phyloP scores from a whole-genome alignment of 2,329 filamentous ascomycete species.

The Ophiostoma triangulosporum region DNA sequence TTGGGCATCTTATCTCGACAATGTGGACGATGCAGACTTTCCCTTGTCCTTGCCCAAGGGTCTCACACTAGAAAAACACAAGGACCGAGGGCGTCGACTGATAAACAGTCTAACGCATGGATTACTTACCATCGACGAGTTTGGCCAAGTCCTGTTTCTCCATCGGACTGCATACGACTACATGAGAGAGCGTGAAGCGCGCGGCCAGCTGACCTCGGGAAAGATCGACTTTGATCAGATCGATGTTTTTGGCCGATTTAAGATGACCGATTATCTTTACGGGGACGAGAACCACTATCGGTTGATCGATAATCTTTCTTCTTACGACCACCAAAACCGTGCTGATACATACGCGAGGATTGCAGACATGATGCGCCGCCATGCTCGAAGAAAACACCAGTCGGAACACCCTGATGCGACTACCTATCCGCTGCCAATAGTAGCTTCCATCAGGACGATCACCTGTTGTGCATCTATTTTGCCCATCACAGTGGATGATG shows the following conservation, averaged over 20 bases:
- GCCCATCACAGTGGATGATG: neutral
- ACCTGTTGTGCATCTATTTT: too few relatives aligned
- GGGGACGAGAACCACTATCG: too few relatives aligned
- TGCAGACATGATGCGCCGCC: neutral
- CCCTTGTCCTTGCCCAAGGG: neutral
- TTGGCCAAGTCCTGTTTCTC: neutral
- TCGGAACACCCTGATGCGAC: neutral
- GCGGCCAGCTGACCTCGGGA: neutral
- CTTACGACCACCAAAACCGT: neutral
- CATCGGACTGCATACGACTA: neutral
- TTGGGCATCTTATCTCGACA: neutral
- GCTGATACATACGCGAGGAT: neutral
- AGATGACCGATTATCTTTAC: neutral
- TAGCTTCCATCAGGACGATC: neutral
- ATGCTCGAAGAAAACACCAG: neutral
- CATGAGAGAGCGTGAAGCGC: neutral
- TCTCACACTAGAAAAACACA: neutral
- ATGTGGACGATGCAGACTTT: neutral
- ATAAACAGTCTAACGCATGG: neutral
- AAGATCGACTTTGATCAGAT: neutral
- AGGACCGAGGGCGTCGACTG: neutral
- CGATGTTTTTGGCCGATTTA: neutral
- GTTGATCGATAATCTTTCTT: too few relatives aligned
- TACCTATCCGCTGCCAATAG: neutral
- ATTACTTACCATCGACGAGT: neutral